Base-by-base conservation (phyloP, 148 eudicot genomes). In the Hydrangea macrophylla region DNA sequence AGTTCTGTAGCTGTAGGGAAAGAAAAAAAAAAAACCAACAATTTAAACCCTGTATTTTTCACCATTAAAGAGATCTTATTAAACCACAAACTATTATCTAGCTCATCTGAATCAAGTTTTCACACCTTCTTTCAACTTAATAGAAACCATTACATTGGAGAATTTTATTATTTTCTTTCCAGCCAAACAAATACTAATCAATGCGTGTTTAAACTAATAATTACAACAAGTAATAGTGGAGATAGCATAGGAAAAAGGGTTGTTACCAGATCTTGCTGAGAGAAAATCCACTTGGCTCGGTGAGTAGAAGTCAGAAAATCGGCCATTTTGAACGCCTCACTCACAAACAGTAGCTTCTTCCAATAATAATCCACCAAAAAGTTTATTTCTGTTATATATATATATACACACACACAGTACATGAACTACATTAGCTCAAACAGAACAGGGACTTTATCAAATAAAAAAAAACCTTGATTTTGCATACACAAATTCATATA, bases 301-400 rank as follows among this genome's bases (percentile, higher is more conserved):
- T 93, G 98, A 61, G 96, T 93, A 13, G 98, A 90, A 33, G 96
- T 93, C 59, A 76, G 80, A 76, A 88, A 93, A 79, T 93, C 98
- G 36, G 95, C 96, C 98, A 93, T 90, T 48, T n/a, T 42, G 44
- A 63, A 25, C 11, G 44, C 2, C 37, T 28, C 11, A 31, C 39
- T 8, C 39, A 35, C 5, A 35, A 35, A 35, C n/a, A n/a, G n/a
- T n/a, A n/a, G n/a, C n/a, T n/a, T n/a, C n/a, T n/a, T n/a, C n/a
- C n/a, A n/a, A n/a, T n/a, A n/a, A n/a, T n/a, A n/a, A n/a, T n/a
- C n/a, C n/a, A n/a, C n/a, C n/a, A n/a, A n/a, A n/a, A n/a, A n/a
- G n/a, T n/a, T n/a, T n/a, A n/a, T n/a, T n/a, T n/a, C n/a, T n/a
- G n/a, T n/a, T n/a, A n/a, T n/a, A n/a, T n/a, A n/a, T n/a, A n/a